These are phyloP conservation scores for Raffaelea arxii DNA, from an alignment of 2,329 filamentous ascomycete genomes.

Conservation along the genomic window DNA sequence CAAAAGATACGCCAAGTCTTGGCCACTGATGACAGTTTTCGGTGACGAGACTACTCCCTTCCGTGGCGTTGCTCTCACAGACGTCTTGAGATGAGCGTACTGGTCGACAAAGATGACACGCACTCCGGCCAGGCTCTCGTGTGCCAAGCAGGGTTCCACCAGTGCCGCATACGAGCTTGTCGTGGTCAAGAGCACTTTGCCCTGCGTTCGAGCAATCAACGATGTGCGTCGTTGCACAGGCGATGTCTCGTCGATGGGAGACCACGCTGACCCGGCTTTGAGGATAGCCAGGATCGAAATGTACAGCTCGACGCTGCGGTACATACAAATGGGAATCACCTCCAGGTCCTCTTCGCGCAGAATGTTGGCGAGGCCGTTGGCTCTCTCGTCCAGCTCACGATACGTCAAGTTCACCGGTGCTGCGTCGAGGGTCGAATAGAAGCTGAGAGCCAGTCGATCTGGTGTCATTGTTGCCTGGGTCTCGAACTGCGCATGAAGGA, in stretches of 20 bases:
- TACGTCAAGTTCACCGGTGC: slow-evolving; percentile 22
- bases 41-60: too few relatives aligned
- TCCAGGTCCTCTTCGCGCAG: slow-evolving; percentile 15
- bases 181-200: slow-evolving; percentile 19
- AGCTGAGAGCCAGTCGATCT: slow-evolving; percentile 8
- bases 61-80: not conserved
- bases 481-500: slow-evolving; percentile 18
- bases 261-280: slow-evolving; percentile 49
- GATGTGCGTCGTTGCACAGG: slow-evolving; percentile 26
- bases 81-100: slow-evolving; percentile 11
- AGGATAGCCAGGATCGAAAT: slow-evolving; percentile 46
- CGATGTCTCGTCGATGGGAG: slow-evolving; percentile 40
- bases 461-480: slow-evolving; percentile 13
- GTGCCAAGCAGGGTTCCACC: not conserved
- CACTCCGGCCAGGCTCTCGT: not conserved
- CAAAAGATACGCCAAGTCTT: slow-evolving; percentile 36
- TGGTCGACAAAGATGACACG: slow-evolving; percentile 19
- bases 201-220: slow-evolving; percentile 24
- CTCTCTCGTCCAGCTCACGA: slow-evolving; percentile 22
- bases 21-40: slow-evolving; percentile 18
- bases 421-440: slow-evolving; percentile 14
- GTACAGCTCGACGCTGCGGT: slow-evolving; percentile 27
- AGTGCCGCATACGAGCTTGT: slow-evolving; percentile 8
- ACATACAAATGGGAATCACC: slow-evolving; percentile 27
- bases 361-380: slow-evolving; percentile 20